Conservation (phyloP, 2,329 filamentous ascomycete species). For the Didymella pinodella region DNA sequence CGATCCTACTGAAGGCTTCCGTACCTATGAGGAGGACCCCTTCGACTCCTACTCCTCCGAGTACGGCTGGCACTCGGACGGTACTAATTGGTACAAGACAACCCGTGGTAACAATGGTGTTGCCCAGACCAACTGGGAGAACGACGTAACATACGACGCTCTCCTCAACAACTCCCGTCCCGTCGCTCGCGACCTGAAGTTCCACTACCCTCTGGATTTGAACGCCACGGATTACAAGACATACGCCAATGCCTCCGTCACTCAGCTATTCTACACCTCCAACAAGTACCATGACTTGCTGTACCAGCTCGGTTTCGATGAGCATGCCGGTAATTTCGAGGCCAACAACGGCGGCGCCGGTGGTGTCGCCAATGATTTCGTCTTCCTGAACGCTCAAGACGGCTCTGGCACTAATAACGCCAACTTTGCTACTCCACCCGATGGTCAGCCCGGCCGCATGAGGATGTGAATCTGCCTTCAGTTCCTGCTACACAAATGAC, state of each 20-base stretch:
- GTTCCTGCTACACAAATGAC: not conserved
- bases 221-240: conserved; percentile 33
- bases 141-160: conserved; percentile 41
- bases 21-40: conserved; percentile 58
- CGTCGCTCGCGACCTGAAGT: conserved; percentile 52
- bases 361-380: conserved; percentile 61
- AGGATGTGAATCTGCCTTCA: not conserved
- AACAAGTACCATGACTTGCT: conserved; percentile 68
- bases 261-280: conserved; percentile 68
- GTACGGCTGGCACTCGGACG: conserved; percentile 63
- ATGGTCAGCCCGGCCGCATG: conserved; percentile 60
- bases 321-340: conserved; percentile 68
- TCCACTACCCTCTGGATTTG: conserved; percentile 48
- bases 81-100: conserved; percentile 58
- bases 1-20: conserved; percentile 61
- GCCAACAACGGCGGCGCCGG: conserved; percentile 63
- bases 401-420: conserved; percentile 64
- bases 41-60: conserved; percentile 58
- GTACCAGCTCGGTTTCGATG: conserved; percentile 65
- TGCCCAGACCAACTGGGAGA: conserved; percentile 60
- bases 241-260: conserved; percentile 64
- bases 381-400: conserved; percentile 66
- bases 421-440: conserved; percentile 61
- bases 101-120: conserved; percentile 68
- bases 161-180: conserved; percentile 64